phyloP scores from a whole-genome alignment of 2,329 filamentous ascomycete genomes.

The Aspergillus sp. region DNA sequence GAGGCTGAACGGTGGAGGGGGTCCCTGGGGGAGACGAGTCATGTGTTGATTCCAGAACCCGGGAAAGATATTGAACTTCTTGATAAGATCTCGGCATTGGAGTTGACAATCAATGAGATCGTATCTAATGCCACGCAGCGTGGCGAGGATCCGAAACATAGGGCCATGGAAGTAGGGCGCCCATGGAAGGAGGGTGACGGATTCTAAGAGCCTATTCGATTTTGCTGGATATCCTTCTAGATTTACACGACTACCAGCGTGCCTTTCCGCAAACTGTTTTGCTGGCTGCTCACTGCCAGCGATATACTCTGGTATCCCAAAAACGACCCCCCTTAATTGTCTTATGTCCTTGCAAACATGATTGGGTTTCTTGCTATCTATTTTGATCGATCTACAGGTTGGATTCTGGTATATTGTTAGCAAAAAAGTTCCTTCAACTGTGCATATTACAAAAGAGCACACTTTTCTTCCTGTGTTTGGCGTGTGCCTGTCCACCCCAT shows the following conservation, averaged over 20 bases:
- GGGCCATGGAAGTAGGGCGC: slow-evolving; percentile 47
- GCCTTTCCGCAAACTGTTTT: not conserved
- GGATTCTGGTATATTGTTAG: no score
- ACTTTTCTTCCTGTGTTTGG: not conserved
- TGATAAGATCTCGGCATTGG: slow-evolving; percentile 37
- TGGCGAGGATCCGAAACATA: slow-evolving; percentile 44
- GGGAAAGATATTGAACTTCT: slow-evolving; percentile 39
- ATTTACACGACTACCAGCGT: not conserved
- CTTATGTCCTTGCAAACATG: not conserved
- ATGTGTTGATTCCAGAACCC: slow-evolving; percentile 29
- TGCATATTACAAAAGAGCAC: not conserved
- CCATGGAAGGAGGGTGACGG: slow-evolving; percentile 50
- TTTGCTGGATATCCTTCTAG: no score
- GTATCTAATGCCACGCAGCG: slow-evolving; percentile 41
- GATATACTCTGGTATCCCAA: not conserved
- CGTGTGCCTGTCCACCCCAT: not conserved
- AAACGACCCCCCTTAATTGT: not conserved
- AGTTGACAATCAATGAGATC: slow-evolving; percentile 34
- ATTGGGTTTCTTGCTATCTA: not conserved
- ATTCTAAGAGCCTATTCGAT: slow-evolving; percentile 33
- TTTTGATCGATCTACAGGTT: not conserved
- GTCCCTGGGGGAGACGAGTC: slow-evolving; percentile 16
- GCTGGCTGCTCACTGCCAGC: no score
- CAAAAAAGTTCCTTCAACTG: not conserved
- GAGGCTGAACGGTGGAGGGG: slow-evolving; percentile 19